Percentiles rank a stretch among this genome's conserved stretches.
phyloP scores from a whole-genome alignment of 257 asterid species.

The Fraxinus excelsior region DNA sequence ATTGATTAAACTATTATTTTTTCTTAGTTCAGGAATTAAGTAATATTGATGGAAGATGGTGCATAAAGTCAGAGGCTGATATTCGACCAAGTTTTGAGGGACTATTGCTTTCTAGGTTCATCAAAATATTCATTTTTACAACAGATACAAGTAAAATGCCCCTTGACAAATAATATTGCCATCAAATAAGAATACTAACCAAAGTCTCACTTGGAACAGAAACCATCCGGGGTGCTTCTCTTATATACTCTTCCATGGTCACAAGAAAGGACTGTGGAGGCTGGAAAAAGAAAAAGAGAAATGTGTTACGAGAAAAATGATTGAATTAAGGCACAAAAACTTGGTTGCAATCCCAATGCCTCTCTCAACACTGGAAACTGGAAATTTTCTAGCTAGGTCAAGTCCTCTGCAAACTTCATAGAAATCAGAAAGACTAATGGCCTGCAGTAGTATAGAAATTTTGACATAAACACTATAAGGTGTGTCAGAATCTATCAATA shows the following conservation, averaged over 20 bases:
- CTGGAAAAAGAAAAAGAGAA: conserved; percentile 26
- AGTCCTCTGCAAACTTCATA: conserved; percentile 92
- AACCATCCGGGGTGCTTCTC: conserved; percentile 69
- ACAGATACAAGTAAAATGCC: background rate
- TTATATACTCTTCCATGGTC: conserved; percentile 70
- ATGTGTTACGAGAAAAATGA: background rate
- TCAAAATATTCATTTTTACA: conserved; percentile 18
- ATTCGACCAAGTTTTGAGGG: conserved; percentile 64
- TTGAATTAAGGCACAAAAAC: conserved; percentile 8
- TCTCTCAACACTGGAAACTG: conserved; percentile 95
- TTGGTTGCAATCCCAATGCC: conserved; percentile 43
- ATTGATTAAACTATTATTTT: background rate
- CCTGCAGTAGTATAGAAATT: conserved; percentile 46
- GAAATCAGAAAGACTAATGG: conserved; percentile 83
- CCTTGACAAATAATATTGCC: background rate
- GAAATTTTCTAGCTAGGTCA: conserved; percentile 94
- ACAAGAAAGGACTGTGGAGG: conserved; percentile 67
- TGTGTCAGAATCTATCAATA: conserved; percentile 12
- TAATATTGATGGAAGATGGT: conserved; percentile 87
- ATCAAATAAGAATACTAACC: conserved; percentile 41
- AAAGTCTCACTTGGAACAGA: conserved; percentile 47
- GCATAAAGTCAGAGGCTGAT: conserved; percentile 65
- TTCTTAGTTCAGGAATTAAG: conserved; percentile 62
- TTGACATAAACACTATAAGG: conserved; percentile 11
- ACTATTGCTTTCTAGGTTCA: conserved; percentile 80